Evolutionary conservation across 208 protist species (phyloP), one percentile per base, ranked within the genome.

Genomic region (Leishmania arabica): DNA sequence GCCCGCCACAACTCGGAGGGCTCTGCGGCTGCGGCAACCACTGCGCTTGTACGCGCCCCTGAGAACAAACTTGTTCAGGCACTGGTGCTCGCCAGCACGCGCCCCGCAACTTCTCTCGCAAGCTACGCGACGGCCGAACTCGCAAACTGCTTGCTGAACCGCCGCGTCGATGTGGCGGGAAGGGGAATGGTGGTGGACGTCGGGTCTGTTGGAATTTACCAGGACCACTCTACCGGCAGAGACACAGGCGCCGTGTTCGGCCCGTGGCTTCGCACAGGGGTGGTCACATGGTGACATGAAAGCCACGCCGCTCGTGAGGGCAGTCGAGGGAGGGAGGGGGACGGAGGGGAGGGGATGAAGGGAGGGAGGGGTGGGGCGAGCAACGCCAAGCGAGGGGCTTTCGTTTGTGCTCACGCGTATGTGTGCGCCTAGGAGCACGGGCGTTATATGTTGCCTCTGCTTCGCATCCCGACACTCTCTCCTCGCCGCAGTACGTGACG

Each of bases 151-250:
- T 47, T 85, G 19, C 58, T 85, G 51, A 85, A 85, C 54, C 77
- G 82, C 17, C 77, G 82, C 47, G 82, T 73, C 19, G 51, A 37
- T n/a, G 77, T 74, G 13, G 72, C 77, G 17, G 82, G 82, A 6
- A 54, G 77, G 40, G 82, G 82, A 27, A 78, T 85, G 8, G 82
- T 82, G n/a, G 82, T 85, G 42, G 82, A 85, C 64, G 82, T 82
- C n/a, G 82, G 69, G 45, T 54, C 45, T 73, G 77, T 47, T 47
- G 21, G 74, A 34, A 31, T 62, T 76, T 37, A 15, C 34, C 4
- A 13, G 11, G 3, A 53, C 45, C 13, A 53, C 69, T 27, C 42
- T 7, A 17, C 2, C 17, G 69, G 42, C 27, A 24, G 69, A n/a
- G 54, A 54, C 7, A 13, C 60, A 3, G 81, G 76, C 45, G 19